Conservation (phyloP, 208 protist species). For the Crithidia expoeki region DNA sequence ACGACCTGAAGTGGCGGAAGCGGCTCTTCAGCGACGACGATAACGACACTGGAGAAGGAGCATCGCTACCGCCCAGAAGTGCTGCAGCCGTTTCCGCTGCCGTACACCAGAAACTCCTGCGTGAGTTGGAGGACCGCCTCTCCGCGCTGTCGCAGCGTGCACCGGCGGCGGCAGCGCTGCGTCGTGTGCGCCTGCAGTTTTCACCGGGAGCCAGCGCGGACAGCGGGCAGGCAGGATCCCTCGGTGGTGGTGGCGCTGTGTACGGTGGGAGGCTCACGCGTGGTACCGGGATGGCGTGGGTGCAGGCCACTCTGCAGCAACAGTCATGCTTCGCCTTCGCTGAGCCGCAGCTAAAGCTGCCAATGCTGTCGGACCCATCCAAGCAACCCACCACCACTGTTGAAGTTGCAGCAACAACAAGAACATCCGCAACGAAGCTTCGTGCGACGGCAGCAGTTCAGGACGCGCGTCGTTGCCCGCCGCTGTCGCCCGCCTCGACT, state of each 20-base stretch:
- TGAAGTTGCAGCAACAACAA: neutral
- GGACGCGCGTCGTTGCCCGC: neutral
- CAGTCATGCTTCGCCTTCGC: constrained; percentile 18
- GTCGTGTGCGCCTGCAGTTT: neutral
- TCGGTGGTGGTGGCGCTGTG: too few relatives aligned
- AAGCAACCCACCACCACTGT: neutral
- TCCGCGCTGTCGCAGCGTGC: constrained; percentile 20
- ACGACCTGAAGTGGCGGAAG: too few relatives aligned
- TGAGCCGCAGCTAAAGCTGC: constrained; percentile 21
- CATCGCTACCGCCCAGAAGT: constrained; percentile 7
- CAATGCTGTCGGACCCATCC: neutral
- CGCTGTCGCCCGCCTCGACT: neutral
- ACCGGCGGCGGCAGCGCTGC: constrained; percentile 1
- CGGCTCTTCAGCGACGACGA: neutral
- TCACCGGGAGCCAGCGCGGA: neutral
- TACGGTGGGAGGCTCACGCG: neutral
- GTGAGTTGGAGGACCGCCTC: constrained; percentile 17
- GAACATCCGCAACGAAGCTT: neutral
- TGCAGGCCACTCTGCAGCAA: constrained; percentile 18
- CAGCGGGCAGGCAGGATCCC: neutral
- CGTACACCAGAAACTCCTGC: constrained; percentile 18
- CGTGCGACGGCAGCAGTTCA: neutral
- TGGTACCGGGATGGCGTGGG: constrained; percentile 21
- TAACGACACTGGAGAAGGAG: neutral
- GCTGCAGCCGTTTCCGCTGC: constrained; percentile 25